These are phyloP conservation scores for Suillus hirtellus DNA, from an alignment of 768 basidiomycete species.

Conservation along the genomic window DNA sequence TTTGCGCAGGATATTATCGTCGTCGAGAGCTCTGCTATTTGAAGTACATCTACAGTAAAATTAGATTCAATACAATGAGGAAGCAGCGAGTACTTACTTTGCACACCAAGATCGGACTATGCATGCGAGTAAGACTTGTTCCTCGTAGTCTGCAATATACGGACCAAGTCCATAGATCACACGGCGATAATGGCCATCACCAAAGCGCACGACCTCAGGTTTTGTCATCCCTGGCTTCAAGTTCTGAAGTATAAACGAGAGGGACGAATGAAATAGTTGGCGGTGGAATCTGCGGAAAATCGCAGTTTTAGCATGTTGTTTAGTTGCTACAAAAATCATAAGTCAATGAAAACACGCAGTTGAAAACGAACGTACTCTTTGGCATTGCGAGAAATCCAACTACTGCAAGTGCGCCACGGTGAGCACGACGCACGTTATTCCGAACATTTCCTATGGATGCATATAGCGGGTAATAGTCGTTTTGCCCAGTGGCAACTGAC, in stretches of 20 bases:
- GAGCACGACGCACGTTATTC: slow-evolving; percentile 11
- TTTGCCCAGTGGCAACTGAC: slow-evolving; percentile 11
- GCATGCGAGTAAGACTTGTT: slow-evolving; percentile 19
- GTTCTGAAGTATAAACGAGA: slow-evolving; percentile 16
- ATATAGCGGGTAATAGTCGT: slow-evolving; percentile 16
- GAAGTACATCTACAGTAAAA: not conserved
- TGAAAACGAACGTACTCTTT: slow-evolving; percentile 24
- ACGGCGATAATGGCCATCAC: slow-evolving; percentile 20
- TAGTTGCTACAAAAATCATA: not conserved
- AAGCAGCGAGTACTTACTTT: not conserved
- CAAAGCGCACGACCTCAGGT: slow-evolving; percentile 18
- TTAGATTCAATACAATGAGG: not conserved
- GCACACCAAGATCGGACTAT: slow-evolving; percentile 23
- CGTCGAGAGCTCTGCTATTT: slow-evolving; percentile 14
- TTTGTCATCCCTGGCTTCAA: slow-evolving; percentile 18
- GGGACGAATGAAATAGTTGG: slow-evolving; percentile 23
- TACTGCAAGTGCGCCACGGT: slow-evolving; percentile 13
- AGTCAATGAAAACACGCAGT: not conserved
- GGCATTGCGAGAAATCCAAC: slow-evolving; percentile 34
- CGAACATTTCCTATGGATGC: slow-evolving; percentile 14
- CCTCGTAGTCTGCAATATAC: slow-evolving; percentile 25
- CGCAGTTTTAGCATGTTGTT: slow-evolving; percentile 10
- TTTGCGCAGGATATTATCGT: no score
- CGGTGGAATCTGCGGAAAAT: slow-evolving; percentile 20
- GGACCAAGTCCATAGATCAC: slow-evolving; percentile 23